These are phyloP conservation scores for Penicillium fimorum DNA, from an alignment of 495 filamentous ascomycete genomes.

Conservation along the genomic window DNA sequence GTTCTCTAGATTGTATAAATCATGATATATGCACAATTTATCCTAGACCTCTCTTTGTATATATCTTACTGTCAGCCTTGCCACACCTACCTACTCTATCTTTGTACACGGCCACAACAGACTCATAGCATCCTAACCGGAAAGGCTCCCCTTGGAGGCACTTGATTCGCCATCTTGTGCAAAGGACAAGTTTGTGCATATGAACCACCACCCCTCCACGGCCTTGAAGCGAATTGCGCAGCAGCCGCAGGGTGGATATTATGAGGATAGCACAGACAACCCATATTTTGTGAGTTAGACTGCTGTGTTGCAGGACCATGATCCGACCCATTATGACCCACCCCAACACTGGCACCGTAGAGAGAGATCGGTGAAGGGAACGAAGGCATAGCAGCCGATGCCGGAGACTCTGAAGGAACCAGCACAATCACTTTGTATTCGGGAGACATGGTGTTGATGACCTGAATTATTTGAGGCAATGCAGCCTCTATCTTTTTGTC, in stretches of 20 bases:
- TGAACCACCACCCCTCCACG: background rate
- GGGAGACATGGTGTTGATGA: conserved; percentile 16
- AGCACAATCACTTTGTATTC: conserved; percentile 23
- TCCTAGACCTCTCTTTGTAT: background rate
- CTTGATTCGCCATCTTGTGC: conserved; percentile 9
- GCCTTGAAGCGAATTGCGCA: background rate
- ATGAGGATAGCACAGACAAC: conserved; percentile 11
- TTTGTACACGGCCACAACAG: background rate
- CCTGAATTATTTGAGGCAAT: conserved; percentile 25
- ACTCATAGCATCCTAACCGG: conserved; percentile 4
- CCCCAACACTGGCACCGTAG: background rate
- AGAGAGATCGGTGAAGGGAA: background rate
- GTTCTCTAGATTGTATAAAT: background rate
- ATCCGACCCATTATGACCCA: background rate
- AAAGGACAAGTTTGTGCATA: conserved; percentile 1
- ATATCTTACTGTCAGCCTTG: background rate
- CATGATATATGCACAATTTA: conserved; percentile 1
- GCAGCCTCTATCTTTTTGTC: conserved; percentile 12
- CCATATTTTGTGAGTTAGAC: background rate
- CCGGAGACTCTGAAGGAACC: conserved; percentile 12
- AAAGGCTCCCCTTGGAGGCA: background rate
- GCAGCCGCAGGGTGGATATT: background rate
- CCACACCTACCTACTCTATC: background rate
- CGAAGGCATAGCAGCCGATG: background rate
- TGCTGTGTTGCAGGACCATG: background rate